Evolutionary conservation across 805 yeast species (phyloP), one percentile per base, ranked within the genome.

Genomic region (Candida tammaniensis): DNA sequence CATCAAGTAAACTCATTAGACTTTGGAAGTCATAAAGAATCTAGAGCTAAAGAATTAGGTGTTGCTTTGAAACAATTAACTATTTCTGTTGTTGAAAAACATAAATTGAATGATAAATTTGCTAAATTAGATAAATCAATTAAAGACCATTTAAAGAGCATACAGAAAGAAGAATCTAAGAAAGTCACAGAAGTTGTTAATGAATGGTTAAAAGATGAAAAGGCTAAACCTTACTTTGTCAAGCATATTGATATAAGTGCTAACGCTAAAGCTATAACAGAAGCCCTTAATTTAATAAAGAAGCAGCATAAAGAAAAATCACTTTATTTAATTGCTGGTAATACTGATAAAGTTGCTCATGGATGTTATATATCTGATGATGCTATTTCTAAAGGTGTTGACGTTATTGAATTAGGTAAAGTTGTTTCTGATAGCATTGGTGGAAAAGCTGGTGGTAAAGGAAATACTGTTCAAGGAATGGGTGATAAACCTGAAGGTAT

Each of bases 361-460:
- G 98, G 97, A 46, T 88, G 95, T 57, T 93, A 80, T 64, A 71
- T 93, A 32, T 77, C 91, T 2, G 80, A 84, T 43, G 79, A 62
- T 26, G 85, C 88, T 24, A 64, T 82, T 45, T 70, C 69, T 29
- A 74, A 79, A 55, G 88, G 88, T 47, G 70, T 87, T 14, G 74
- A 82, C 44, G 89, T 94, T 34, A 73, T 81, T 38, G 88, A 77
- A 18, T 72, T 88, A 47, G 94, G 94, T 20, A 62, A 72, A 34
- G 65, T 74, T 37, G 98, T 85, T 27, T 69, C 89, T 28, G 63
- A 68, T 23, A 68, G 72, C 50, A 78, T 93, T 49, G 99, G 98
- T 46, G 99, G 99, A 62, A 87, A 84, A 61, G 94, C 96, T 39
- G 99, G 99, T 67, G 99, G 99, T 61, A 93, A 87, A 66, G 98